These are phyloP conservation scores for Metschnikowia baotianmanensis DNA, from an alignment of 805 yeast genomes.

Conservation along the genomic window DNA sequence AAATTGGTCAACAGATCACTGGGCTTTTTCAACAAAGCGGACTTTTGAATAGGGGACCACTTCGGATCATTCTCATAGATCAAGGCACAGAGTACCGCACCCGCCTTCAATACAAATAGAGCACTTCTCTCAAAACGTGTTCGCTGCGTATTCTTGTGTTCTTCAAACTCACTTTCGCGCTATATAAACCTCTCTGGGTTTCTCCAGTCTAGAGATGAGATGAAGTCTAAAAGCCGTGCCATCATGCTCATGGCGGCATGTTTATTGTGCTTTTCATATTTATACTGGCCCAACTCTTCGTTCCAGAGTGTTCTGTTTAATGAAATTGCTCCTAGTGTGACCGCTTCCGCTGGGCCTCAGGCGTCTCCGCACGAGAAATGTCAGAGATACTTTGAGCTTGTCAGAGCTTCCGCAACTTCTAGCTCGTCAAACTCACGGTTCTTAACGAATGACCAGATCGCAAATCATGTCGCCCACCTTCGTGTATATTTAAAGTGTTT, in stretches of 20 bases:
- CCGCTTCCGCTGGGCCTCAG: neutral
- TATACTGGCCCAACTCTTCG: constrained; percentile 12
- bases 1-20: too few relatives aligned
- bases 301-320: constrained; percentile 13
- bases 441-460: constrained; percentile 9
- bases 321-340: constrained; percentile 6
- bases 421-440: constrained; percentile 13
- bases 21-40: too few relatives aligned
- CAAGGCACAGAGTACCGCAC: too few relatives aligned
- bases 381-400: constrained; percentile 9
- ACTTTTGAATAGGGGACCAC: too few relatives aligned
- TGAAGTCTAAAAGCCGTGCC: neutral
- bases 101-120: too few relatives aligned
- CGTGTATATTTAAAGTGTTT: constrained; percentile 13
- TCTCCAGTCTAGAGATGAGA: too few relatives aligned
- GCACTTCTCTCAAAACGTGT: too few relatives aligned
- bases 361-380: constrained; percentile 8
- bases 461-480: constrained; percentile 15
- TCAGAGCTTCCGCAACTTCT: constrained; percentile 4
- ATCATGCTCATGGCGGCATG: constrained; percentile 3
- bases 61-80: too few relatives aligned
- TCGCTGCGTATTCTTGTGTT: too few relatives aligned
- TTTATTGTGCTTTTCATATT: constrained; percentile 4
- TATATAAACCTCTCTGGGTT: too few relatives aligned
- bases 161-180: too few relatives aligned